These are phyloP conservation scores for Cystobasidium slooffiae DNA, from an alignment of 1,284 basidiomycete genomes.

Conservation along the genomic window DNA sequence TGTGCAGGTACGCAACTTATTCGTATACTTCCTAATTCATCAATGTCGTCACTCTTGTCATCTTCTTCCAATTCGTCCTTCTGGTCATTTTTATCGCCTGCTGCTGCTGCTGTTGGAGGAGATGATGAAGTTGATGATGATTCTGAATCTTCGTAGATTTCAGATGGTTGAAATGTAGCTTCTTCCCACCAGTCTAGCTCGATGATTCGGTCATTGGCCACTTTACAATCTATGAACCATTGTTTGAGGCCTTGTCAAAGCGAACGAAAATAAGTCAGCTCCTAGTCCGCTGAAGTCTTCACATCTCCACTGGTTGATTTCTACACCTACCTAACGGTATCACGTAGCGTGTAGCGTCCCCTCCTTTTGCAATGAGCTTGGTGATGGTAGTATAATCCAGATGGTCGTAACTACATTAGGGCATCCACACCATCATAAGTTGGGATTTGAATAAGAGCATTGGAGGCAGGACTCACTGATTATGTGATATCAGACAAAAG, in stretches of 20 bases:
- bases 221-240: slow-evolving; percentile 51
- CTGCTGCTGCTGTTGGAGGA: neutral
- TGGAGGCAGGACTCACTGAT: slow-evolving; percentile 50
- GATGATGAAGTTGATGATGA: neutral
- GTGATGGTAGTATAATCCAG: slow-evolving; percentile 52
- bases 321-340: slow-evolving; percentile 52
- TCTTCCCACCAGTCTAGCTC: slow-evolving; percentile 55
- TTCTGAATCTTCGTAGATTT: slow-evolving; percentile 52
- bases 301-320: neutral
- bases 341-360: slow-evolving; percentile 48
- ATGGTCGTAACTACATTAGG: slow-evolving; percentile 53
- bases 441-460: neutral
- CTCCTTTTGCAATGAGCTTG: slow-evolving; percentile 46
- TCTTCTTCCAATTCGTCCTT: too few relatives aligned
- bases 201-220: slow-evolving; percentile 48
- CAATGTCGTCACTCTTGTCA: slow-evolving; percentile 14
- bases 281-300: neutral
- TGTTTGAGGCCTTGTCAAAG: slow-evolving; percentile 49
- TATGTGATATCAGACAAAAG: slow-evolving; percentile 53
- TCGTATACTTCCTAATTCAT: slow-evolving; percentile 18
- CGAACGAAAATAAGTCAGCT: neutral
- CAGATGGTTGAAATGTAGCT: slow-evolving; percentile 55
- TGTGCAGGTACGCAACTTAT: slow-evolving; percentile 53
- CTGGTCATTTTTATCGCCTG: too few relatives aligned
- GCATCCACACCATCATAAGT: neutral